Evolutionary conservation across 257 asterid genomes (phyloP), one percentile per base, ranked within the genome.

Genomic region (Gentiana straminea): DNA sequence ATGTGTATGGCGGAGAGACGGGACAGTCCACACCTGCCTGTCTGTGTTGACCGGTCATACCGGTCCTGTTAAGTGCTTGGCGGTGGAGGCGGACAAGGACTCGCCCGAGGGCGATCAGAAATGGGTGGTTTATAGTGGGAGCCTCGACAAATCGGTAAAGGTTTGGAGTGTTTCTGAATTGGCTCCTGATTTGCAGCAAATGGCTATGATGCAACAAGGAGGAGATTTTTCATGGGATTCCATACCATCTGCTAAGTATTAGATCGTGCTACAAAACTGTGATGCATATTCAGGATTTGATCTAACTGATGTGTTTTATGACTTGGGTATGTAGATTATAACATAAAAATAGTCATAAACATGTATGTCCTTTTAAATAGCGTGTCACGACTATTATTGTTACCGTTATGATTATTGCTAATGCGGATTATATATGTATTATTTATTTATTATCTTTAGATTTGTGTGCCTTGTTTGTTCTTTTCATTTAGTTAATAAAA

Each of bases 111-210:
- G 60, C 13, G 81, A 80, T 4, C 73, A 51, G 43, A 72, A 68
- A 49, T 86, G 95, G 94, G 63, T 81, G 50, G 90, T 86, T 33
- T 86, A 83, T 3, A 86, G 95, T 53, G 94, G 95, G 41, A 86
- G 95, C 52, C 84, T 86, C 34, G 95, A 83, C 57, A 86, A 83
- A 57, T 86, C 94, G 0, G 93, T 86, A 4, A 86, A 83, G 64
- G 90, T 86, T 54, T 86, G 95, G 95, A 81, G 88, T 35, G 84
- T 86, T 41, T 77, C 90, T 41, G 95, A 86, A 48, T 69, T 73
- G 76, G 80, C 80, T 35, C 81, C 81, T 3, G 87, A 76, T 55
- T 57, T 73, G 73, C 70, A 72, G 33, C 68, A 61, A 49, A 61
- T 70, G 72, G 67, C 63, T 15, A 57, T 61, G 71, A 39, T 58